These are phyloP conservation scores for Xylariaceae sp. DNA, from an alignment of 2,329 filamentous ascomycete genomes.

Conservation along the genomic window DNA sequence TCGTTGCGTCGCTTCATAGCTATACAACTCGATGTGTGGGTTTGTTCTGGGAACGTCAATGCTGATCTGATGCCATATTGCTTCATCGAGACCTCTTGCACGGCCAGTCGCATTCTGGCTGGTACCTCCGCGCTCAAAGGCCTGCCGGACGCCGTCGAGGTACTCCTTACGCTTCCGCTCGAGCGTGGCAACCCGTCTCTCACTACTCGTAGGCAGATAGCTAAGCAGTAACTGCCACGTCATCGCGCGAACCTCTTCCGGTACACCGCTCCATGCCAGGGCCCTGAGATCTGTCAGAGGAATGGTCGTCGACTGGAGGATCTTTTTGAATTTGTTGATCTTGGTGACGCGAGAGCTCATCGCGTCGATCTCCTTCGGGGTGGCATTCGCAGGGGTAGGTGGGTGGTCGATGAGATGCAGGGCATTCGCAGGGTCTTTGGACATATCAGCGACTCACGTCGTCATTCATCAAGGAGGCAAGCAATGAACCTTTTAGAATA, in stretches of 20 bases:
- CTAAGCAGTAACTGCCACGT: conserved; percentile 97
- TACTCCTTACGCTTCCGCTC: conserved; percentile 97
- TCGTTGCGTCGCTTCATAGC: conserved; percentile 91
- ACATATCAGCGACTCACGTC: conserved; percentile 1
- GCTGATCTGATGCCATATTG: conserved; percentile 99
- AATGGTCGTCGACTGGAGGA: conserved; percentile 88
- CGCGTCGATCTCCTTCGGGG: conserved; percentile 77
- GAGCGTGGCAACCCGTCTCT: conserved; percentile 80
- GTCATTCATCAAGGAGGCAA: neutral
- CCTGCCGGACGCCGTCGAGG: conserved; percentile 78
- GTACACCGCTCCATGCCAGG: conserved; percentile 89
- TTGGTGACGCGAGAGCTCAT: conserved; percentile 83
- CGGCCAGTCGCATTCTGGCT: conserved; percentile 40
- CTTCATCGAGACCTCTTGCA: conserved; percentile 75
- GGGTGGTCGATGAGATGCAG: conserved; percentile 91
- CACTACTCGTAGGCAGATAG: conserved; percentile 94
- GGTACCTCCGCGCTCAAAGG: conserved; percentile 60
- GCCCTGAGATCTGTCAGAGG: conserved; percentile 76
- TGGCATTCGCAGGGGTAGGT: conserved; percentile 64
- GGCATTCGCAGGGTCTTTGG: conserved; percentile 75
- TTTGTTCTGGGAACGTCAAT: conserved; percentile 97
- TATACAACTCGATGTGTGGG: conserved; percentile 89
- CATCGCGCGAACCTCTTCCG: conserved; percentile 93
- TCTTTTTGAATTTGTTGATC: conserved; percentile 98
- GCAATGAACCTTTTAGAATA: conserved; percentile 62